A percentile compares a stretch with the other conserved stretches of the same genome.
These are phyloP conservation scores for Tulasnella sp. DNA, from an alignment of 768 basidiomycete species.

Conservation along the genomic window DNA sequence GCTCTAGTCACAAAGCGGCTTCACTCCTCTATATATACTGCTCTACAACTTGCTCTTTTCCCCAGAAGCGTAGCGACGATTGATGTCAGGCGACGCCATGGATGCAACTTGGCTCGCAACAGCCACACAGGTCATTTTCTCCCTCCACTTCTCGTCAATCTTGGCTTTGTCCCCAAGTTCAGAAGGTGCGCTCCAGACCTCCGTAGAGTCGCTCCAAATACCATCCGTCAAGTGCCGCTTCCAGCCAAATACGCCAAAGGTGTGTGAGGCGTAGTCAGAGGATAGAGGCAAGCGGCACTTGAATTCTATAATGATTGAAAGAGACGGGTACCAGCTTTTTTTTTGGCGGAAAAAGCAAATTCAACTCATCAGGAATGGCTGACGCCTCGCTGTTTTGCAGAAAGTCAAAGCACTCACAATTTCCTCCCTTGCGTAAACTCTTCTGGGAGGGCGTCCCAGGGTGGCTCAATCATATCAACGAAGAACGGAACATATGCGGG, in stretches of 20 bases:
- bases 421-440: neutral
- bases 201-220: neutral
- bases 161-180: neutral
- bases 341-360: neutral
- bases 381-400: neutral
- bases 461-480: neutral
- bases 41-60: neutral
- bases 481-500: neutral
- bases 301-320: neutral
- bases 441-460: neutral
- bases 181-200: neutral
- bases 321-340: neutral
- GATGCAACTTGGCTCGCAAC: neutral
- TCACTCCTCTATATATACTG: too few species aligned
- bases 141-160: neutral
- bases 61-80: neutral
- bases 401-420: neutral
- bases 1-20: neutral
- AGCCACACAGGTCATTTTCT: conserved; percentile 2
- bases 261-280: neutral
- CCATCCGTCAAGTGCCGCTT: neutral
- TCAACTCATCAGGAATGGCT: neutral
- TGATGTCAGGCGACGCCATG: neutral
- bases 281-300: neutral
- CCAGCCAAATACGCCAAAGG: neutral